Conservation (phyloP, 1,284 basidiomycete genomes). For the Chondrostereum purpureum region DNA sequence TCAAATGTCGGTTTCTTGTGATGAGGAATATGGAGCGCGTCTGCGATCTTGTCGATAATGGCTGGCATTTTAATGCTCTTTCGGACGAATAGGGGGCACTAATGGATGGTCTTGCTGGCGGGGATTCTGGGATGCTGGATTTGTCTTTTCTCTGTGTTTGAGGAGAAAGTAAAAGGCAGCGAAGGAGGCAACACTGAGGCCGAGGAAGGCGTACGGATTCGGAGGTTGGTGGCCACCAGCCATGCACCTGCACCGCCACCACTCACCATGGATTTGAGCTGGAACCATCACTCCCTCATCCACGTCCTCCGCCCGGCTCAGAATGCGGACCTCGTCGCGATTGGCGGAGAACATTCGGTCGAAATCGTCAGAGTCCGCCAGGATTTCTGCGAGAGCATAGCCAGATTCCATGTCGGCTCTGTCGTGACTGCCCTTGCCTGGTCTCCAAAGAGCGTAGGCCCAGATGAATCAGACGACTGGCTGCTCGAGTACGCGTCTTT, state of each 20-base stretch:
- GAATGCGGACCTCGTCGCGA: conserved; percentile 56
- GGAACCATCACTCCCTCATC: conserved; percentile 52
- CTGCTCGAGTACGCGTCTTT: conserved; percentile 45
- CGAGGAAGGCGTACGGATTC: conserved; percentile 57
- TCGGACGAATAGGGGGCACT: conserved; percentile 48
- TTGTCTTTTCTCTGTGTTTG: conserved; percentile 46
- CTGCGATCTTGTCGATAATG: conserved; percentile 45
- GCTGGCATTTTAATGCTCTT: conserved; percentile 33
- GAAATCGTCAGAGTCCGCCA: conserved; percentile 54
- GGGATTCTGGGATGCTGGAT: conserved; percentile 57
- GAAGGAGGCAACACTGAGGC: conserved; percentile 49
- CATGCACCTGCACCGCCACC: conserved; percentile 2
- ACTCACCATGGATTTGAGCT: conserved; percentile 46
- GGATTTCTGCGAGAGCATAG: conserved; percentile 41
- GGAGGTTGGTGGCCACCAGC: conserved; percentile 35
- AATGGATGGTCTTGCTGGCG: conserved; percentile 61
- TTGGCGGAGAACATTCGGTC: conserved; percentile 66
- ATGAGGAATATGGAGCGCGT: conserved; percentile 32
- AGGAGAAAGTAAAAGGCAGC: conserved; percentile 49
- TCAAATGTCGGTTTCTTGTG: conserved; percentile 45
- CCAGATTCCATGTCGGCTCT: conserved; percentile 68
- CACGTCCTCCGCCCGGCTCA: conserved; percentile 56
- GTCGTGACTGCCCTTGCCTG: conserved; percentile 71
- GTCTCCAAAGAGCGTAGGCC: conserved; percentile 63
- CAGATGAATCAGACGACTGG: conserved; percentile 59